phyloP scores from a whole-genome alignment of 192 early-diverging fungal genomes.

The Podila epicladia region DNA sequence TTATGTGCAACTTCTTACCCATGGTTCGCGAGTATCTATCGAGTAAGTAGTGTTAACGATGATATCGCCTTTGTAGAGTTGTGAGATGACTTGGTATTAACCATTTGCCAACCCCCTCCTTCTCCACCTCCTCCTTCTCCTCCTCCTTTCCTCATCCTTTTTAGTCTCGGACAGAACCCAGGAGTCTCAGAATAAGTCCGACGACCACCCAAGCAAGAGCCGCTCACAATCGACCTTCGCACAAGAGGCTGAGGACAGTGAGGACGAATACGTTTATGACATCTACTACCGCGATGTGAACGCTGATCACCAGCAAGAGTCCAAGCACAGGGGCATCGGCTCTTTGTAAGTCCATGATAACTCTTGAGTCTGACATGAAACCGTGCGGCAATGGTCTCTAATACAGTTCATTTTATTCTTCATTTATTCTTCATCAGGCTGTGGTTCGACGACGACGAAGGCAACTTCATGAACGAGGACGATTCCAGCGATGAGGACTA shows the following conservation, averaged over 20 bases:
- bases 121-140: background rate
- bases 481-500: slow-evolving; percentile 27
- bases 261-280: slow-evolving; percentile 81
- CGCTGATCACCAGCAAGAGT: slow-evolving; percentile 20
- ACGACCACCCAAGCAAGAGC: background rate
- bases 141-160: background rate
- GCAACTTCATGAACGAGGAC: slow-evolving; percentile 34
- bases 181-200: slow-evolving; percentile 18
- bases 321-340: slow-evolving; percentile 48
- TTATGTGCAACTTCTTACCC: slow-evolving; percentile 73
- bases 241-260: slow-evolving; percentile 25
- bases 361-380: background rate
- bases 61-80: background rate
- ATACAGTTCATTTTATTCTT: background rate
- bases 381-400: no score
- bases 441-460: slow-evolving; percentile 39
- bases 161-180: slow-evolving; percentile 16
- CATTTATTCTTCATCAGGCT: slow-evolving; percentile 12
- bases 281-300: slow-evolving; percentile 71
- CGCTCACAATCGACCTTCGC: background rate
- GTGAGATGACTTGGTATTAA: background rate
- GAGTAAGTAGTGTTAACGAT: slow-evolving; percentile 30
- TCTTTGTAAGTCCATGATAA: slow-evolving; percentile 50
- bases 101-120: background rate
- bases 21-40: slow-evolving; percentile 75